phyloP scores from a whole-genome alignment of 2,329 filamentous ascomycete genomes.

The Fusarium goolgardi region DNA sequence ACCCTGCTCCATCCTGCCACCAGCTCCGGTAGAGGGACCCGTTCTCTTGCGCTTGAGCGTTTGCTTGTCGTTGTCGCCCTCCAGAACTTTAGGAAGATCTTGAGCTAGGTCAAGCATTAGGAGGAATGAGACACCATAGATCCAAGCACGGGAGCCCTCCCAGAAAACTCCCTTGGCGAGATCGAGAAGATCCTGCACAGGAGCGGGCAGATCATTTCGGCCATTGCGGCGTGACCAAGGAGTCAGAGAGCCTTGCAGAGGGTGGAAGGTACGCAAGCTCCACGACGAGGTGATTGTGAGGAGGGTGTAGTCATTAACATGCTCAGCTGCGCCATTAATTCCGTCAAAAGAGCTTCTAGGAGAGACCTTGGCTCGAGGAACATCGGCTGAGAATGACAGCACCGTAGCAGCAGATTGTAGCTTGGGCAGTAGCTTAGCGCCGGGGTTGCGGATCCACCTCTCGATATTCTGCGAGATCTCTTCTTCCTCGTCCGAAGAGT shows the following conservation, averaged over 20 bases:
- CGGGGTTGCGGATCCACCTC: constrained; percentile 81
- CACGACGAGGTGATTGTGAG: constrained; percentile 66
- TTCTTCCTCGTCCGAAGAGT: constrained; percentile 59
- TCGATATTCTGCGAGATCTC: constrained; percentile 56
- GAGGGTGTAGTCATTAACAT: constrained; percentile 61
- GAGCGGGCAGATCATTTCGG: constrained; percentile 76
- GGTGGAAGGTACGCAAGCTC: constrained; percentile 82
- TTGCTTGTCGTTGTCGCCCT: constrained; percentile 45
- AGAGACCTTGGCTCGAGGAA: constrained; percentile 50
- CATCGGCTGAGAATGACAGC: constrained; percentile 72
- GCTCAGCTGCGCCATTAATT: constrained; percentile 44
- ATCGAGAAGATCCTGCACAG: constrained; percentile 80
- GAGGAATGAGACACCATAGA: constrained; percentile 87
- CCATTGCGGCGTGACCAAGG: constrained; percentile 90
- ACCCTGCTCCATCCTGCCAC: constrained; percentile 62
- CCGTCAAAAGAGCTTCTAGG: constrained; percentile 43
- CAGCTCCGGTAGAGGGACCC: constrained; percentile 62
- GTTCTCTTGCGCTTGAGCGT: constrained; percentile 67
- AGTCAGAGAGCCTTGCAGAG: constrained; percentile 79
- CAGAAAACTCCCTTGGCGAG: constrained; percentile 86
- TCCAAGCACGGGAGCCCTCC: constrained; percentile 83
- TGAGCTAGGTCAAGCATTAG: constrained; percentile 90
- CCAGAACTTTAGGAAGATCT: constrained; percentile 65
- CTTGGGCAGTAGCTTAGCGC: constrained; percentile 75
- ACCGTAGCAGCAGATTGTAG: constrained; percentile 73